A percentile compares a stretch with the other conserved stretches of the same genome.
Evolutionary conservation across 2,329 filamentous ascomycete species (phyloP).

Genomic region (Pseudohalonectria lignicola): DNA sequence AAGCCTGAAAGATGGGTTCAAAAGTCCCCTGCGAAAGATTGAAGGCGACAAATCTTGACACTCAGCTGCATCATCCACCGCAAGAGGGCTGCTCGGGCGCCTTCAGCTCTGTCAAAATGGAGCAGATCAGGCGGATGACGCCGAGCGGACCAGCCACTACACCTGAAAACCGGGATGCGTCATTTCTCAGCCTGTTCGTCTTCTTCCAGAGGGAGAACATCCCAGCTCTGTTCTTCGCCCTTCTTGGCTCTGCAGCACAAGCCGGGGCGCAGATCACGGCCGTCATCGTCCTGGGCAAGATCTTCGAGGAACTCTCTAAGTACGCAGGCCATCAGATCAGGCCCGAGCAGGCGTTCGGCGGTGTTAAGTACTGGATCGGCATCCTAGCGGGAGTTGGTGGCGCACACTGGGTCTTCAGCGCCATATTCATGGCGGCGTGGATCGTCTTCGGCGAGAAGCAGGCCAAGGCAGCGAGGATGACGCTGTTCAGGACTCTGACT

Average conservation of each 20-base stretch:
- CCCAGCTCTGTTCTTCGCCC: conserved; percentile 24
- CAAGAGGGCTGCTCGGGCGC: too few species aligned
- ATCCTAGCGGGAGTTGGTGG: conserved; percentile 53
- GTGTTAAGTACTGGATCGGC: conserved; percentile 49
- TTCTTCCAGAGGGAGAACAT: conserved; percentile 22
- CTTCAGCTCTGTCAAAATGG: too few species aligned
- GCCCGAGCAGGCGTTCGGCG: conserved; percentile 32
- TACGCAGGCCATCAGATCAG: conserved; percentile 47
- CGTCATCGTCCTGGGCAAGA: conserved; percentile 59
- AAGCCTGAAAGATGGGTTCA: too few species aligned
- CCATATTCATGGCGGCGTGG: conserved; percentile 57
- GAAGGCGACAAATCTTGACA: too few species aligned
- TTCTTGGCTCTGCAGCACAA: conserved; percentile 43
- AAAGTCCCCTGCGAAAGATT: too few species aligned
- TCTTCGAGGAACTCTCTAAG: conserved; percentile 61
- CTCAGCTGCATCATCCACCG: too few species aligned
- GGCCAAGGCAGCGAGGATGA: conserved; percentile 51
- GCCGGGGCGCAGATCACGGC: conserved; percentile 55
- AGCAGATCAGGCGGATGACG: too few species aligned
- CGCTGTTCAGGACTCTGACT: conserved; percentile 59
- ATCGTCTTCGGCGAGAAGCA: conserved; percentile 73
- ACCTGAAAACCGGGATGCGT: too few species aligned
- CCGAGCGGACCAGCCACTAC: too few species aligned
- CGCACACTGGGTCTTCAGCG: conserved; percentile 45
- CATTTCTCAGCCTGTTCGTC: conserved; percentile 60